Evolutionary conservation across 1,284 basidiomycete species (phyloP).

Genomic region (Neolentinus lepideus): DNA sequence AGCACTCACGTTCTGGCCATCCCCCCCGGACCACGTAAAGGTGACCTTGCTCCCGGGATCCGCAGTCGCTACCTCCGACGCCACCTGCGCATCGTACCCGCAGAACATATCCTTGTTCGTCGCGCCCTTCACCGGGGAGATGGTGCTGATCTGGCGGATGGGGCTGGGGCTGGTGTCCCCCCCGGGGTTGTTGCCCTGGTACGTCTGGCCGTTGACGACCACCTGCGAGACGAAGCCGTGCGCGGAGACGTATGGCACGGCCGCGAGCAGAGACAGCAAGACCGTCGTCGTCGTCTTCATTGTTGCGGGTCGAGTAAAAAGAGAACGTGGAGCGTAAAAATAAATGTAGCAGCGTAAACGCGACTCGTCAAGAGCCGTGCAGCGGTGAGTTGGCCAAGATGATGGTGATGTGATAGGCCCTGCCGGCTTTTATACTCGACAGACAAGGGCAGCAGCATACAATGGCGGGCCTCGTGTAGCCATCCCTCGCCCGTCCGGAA

Average conservation of each 20-base stretch:
- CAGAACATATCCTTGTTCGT: constrained; percentile 54
- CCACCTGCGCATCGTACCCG: constrained; percentile 47
- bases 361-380: not conserved
- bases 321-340: not conserved
- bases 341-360: too few relatives aligned
- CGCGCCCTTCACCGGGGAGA: constrained; percentile 58
- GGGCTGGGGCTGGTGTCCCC: constrained; percentile 34
- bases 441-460: not conserved
- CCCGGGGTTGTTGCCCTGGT: constrained; percentile 45
- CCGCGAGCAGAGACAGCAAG: constrained; percentile 13
- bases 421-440: not conserved
- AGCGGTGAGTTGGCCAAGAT: not conserved
- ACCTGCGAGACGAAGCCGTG: constrained; percentile 54
- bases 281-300: constrained; percentile 10
- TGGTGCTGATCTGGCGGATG: constrained; percentile 51
- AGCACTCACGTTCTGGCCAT: constrained; percentile 36
- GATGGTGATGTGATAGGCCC: not conserved
- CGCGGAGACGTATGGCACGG: constrained; percentile 31
- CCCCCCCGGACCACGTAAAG: constrained; percentile 54
- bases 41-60: constrained; percentile 56
- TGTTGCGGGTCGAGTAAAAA: not conserved
- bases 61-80: constrained; percentile 44
- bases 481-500: not conserved
- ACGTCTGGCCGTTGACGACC: constrained; percentile 47
- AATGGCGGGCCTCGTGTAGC: constrained; percentile 1